These are phyloP conservation scores for Cryptococcus sp. DNA, from an alignment of 1,284 basidiomycete species.

Conservation along the genomic window DNA sequence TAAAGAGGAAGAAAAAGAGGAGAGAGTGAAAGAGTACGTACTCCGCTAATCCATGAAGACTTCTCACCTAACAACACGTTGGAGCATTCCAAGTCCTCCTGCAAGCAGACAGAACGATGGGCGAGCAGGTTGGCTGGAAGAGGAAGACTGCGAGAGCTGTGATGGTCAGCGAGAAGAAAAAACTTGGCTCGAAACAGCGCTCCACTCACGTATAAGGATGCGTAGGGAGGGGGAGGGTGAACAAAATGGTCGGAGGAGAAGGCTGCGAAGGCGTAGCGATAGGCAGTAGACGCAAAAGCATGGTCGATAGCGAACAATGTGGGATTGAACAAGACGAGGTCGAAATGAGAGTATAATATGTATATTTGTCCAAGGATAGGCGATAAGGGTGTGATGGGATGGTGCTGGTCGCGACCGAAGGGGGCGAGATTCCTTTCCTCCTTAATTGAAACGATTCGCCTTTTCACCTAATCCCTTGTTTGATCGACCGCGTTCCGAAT, in stretches of 20 bases:
- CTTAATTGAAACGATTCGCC: no score
- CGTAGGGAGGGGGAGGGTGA: conserved; percentile 58
- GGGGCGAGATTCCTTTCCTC: no score
- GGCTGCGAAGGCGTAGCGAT: conserved; percentile 50
- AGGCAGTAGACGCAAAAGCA: conserved; percentile 65
- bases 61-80: conserved; percentile 47
- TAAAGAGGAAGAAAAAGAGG: background rate
- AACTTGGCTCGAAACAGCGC: background rate
- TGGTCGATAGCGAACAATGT: conserved; percentile 31
- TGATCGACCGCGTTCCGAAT: no score
- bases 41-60: conserved; percentile 45
- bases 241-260: conserved; percentile 62
- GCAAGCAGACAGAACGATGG: conserved; percentile 40
- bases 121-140: conserved; percentile 45
- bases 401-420: background rate
- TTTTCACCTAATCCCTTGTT: no score
- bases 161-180: background rate
- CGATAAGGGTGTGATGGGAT: background rate
- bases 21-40: conserved; percentile 15
- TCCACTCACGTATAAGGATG: conserved; percentile 50
- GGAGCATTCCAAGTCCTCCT: conserved; percentile 43
- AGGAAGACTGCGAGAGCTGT: conserved; percentile 36
- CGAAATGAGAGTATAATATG: background rate
- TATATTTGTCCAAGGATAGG: no score
- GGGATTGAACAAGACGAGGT: background rate